Base-by-base conservation (phyloP, 305 asterid genomes). In the Fraxinus angustifolia region DNA sequence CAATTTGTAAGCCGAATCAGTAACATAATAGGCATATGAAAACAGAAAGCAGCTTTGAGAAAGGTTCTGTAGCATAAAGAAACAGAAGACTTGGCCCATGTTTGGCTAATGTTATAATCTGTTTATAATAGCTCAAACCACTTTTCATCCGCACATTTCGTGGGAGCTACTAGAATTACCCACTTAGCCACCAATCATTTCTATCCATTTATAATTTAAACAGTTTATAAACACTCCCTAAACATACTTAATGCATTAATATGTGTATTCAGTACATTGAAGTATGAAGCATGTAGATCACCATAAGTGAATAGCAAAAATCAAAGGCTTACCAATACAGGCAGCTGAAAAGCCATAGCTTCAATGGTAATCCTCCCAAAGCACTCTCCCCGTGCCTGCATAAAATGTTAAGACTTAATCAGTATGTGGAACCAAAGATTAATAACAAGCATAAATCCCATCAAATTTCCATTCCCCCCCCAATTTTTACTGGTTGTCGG, bases 331-430 rank as follows among this genome's bases (percentile, higher is more conserved):
- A 95, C 99, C 96, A 92, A 85, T 77, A 93, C 98, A 79, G 99
- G 98, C 80, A 95, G 89, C 92, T 92, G 92, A 86, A 95, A 95
- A 48, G 99, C 99, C 99, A 95, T 95, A 77, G 99, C 99, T 90
- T 95, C 99, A 86, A 95, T 95, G 30, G 98, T 95, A 80, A 95
- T 95, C 91, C 99, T 90, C 79, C 99, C 99, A 85, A 95, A 95
- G 84, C 99, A 93, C 84, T 95, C 99, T 78, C 98, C 99, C 31
- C 99, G 94, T 34, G 91, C 97, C 99, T 95, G 80, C 83, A 85
- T 40, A 70, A 78, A 81, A 72, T 60, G 67, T 38, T 38, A 1
- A 68, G 68, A 16, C 79, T 11, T 74, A 34, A 30, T 76, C 73
- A 81, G 85, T 26, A 75, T 10, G 36, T 26, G 36, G 14, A 65